Conservation (phyloP, 495 filamentous ascomycete genomes). For the Penicillium flavigenum region DNA sequence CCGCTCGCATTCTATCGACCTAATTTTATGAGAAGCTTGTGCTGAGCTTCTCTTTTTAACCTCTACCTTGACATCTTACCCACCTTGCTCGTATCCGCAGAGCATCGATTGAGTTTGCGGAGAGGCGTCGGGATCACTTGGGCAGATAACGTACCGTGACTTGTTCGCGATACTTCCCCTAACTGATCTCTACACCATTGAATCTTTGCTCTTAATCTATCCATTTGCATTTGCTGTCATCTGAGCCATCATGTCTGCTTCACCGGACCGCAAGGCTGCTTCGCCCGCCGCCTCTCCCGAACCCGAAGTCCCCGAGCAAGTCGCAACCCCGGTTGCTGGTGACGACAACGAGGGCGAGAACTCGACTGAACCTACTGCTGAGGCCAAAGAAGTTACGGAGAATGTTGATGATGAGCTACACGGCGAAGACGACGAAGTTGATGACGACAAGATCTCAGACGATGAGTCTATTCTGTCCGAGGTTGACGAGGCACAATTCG, state of each 20-base stretch:
- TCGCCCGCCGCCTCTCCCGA: conserved; percentile 27
- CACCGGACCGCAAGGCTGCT: conserved; percentile 33
- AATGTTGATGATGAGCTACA: conserved; percentile 14
- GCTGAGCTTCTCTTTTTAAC: neutral
- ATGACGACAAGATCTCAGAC: conserved; percentile 59
- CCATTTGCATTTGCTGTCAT: neutral
- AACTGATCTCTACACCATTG: neutral
- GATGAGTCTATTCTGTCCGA: conserved; percentile 88
- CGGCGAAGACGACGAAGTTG: conserved; percentile 22
- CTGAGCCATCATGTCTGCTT: conserved; percentile 39
- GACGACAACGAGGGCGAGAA: conserved; percentile 28
- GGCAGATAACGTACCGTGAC: conserved; percentile 20
- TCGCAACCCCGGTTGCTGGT: conserved; percentile 25
- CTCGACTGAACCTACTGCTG: conserved; percentile 18
- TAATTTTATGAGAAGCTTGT: neutral
- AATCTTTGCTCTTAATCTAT: neutral
- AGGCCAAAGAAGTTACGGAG: conserved; percentile 9
- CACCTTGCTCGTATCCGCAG: neutral
- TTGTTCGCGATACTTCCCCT: conserved; percentile 11
- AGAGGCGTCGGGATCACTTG: conserved; percentile 15
- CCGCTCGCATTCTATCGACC: conserved; percentile 2
- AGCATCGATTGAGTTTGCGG: conserved; percentile 5
- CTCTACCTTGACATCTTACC: neutral
- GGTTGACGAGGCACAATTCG: conserved; percentile 92
- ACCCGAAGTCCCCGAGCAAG: conserved; percentile 27